Conservation (phyloP, 192 early-diverging fungal species). For the Coemansia sp. region DNA sequence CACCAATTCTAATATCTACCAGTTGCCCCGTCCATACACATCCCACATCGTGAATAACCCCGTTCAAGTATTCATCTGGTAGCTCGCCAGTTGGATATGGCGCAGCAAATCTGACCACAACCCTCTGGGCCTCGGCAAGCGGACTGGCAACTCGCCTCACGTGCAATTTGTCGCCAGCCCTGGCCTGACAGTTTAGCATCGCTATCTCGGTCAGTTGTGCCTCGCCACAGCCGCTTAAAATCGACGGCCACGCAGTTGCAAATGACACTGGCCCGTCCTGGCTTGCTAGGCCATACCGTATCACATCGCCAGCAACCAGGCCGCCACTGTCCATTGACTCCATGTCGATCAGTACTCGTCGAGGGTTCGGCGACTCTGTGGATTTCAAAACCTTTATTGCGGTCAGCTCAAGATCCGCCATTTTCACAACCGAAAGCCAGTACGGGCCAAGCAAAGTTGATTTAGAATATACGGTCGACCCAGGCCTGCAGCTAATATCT, state of each 20-base stretch:
- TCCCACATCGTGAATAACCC: constrained; percentile 25
- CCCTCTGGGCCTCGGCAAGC: constrained; percentile 3
- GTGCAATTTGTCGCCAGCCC: constrained; percentile 26
- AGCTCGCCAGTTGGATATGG: constrained; percentile 6
- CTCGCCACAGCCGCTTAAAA: constrained; percentile 5
- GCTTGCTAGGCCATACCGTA: constrained; percentile 6
- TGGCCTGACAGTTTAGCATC: constrained; percentile 26
- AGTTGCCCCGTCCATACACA: constrained; percentile 17
- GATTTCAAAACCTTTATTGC: constrained; percentile 4
- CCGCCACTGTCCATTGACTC: constrained; percentile 17
- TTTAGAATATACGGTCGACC: too few relatives aligned
- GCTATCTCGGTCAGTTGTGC: constrained; percentile 19
- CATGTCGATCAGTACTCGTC: constrained; percentile 19
- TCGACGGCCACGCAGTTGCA: constrained; percentile 41
- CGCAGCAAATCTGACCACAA: constrained; percentile 11
- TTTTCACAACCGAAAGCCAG: too few relatives aligned
- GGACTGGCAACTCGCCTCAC: constrained; percentile 12
- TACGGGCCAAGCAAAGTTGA: too few relatives aligned
- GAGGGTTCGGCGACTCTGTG: constrained; percentile 1
- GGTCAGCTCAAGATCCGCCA: too few relatives aligned
- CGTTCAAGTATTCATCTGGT: constrained; percentile 12
- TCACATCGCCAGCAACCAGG: constrained; percentile 30
- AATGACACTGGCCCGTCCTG: constrained; percentile 1
- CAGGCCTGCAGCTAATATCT: background rate
- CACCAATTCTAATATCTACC: constrained; percentile 30